phyloP scores from a whole-genome alignment of 352 stramenopile genomes.

The Phytophthora ramorum region DNA sequence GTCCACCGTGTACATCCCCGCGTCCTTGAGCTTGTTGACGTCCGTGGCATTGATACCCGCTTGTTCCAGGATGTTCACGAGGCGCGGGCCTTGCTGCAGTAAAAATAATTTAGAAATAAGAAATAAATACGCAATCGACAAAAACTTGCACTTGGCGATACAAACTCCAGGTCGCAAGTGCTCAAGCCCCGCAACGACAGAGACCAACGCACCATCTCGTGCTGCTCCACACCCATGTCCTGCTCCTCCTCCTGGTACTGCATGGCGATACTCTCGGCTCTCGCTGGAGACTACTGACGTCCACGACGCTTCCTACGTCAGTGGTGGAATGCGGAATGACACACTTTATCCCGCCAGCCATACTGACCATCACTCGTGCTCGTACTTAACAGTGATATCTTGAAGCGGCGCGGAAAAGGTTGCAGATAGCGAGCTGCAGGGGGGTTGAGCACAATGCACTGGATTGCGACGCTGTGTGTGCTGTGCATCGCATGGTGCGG shows the following conservation, averaged over 20 bases:
- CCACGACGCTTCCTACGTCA: not conserved
- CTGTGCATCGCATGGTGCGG: not conserved
- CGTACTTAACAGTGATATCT: slow-evolving; percentile 26
- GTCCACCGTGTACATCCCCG: slow-evolving; percentile 98
- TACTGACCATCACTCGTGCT: slow-evolving; percentile 14
- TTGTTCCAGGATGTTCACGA: slow-evolving; percentile 94
- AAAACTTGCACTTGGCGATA: slow-evolving; percentile 37
- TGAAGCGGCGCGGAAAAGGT: slow-evolving; percentile 17
- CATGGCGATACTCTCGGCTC: not conserved
- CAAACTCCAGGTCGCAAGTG: slow-evolving; percentile 13
- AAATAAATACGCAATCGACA: slow-evolving; percentile 16
- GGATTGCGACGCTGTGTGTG: not conserved
- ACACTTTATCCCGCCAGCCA: slow-evolving; percentile 23
- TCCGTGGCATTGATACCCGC: slow-evolving; percentile 97
- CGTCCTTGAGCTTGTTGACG: slow-evolving; percentile 98
- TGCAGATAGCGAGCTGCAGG: not conserved
- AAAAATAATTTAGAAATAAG: slow-evolving; percentile 4
- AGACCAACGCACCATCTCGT: slow-evolving; percentile 43
- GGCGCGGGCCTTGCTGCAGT: slow-evolving; percentile 72
- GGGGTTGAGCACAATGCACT: not conserved
- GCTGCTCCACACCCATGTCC: slow-evolving; percentile 41
- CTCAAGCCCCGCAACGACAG: not conserved
- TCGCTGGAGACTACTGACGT: not conserved
- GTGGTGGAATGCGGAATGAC: not conserved
- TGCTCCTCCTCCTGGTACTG: slow-evolving; percentile 62